phyloP scores from a whole-genome alignment of 495 filamentous ascomycete genomes.

The Parmelia sp. region DNA sequence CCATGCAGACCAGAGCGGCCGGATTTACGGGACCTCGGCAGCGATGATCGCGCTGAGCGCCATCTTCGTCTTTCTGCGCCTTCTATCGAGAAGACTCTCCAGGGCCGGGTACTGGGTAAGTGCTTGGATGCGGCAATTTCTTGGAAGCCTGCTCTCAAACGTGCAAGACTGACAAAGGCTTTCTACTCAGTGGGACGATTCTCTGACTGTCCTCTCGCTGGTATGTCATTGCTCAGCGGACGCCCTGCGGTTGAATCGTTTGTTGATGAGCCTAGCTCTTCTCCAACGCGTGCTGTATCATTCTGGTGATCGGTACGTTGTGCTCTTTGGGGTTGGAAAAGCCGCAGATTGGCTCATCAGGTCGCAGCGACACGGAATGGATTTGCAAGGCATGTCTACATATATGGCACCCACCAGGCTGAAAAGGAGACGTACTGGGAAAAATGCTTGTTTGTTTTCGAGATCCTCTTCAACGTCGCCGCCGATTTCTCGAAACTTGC shows the following conservation, averaged over 20 bases:
- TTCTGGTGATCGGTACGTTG: neutral
- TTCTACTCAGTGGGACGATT: constrained; percentile 21
- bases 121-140: too few relatives aligned
- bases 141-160: too few relatives aligned
- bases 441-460: constrained; percentile 18
- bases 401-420: neutral
- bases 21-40: too few relatives aligned
- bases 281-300: neutral
- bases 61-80: too few relatives aligned
- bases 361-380: constrained; percentile 16
- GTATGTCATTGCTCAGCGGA: neutral
- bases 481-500: constrained; percentile 20
- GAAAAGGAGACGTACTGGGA: constrained; percentile 12
- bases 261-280: neutral
- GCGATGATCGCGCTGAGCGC: too few relatives aligned
- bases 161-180: too few relatives aligned
- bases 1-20: too few relatives aligned
- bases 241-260: neutral
- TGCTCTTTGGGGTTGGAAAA: too few relatives aligned
- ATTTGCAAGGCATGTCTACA: constrained; percentile 21
- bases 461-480: constrained; percentile 19
- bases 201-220: constrained; percentile 15
- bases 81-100: too few relatives aligned
- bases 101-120: too few relatives aligned
- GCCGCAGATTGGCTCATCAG: neutral